phyloP scores from a whole-genome alignment of 805 yeast species.

The Maudiozyma saulgeensis region DNA sequence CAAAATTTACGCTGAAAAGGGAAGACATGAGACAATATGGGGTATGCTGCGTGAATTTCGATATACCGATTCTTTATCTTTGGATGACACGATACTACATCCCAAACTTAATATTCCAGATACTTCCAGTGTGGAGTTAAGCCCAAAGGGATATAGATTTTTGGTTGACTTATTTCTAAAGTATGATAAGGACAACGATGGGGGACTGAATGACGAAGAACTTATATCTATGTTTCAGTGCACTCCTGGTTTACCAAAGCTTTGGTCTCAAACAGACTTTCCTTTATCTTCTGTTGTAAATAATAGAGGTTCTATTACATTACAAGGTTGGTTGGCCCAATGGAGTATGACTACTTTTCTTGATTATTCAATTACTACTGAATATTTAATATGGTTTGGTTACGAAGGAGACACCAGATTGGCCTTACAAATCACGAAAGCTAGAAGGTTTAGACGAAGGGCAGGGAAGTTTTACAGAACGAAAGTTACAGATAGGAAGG shows the following conservation, averaged over 20 bases:
- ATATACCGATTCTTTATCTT: conserved; percentile 84
- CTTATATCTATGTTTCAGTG: conserved; percentile 63
- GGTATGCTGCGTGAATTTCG: conserved; percentile 81
- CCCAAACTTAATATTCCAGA: conserved; percentile 71
- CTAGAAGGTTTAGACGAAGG: conserved; percentile 59
- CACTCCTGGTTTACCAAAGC: conserved; percentile 84
- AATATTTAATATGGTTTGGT: conserved; percentile 84
- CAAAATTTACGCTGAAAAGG: conserved; percentile 77
- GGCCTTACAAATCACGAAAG: conserved; percentile 74
- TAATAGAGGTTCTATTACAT: conserved; percentile 78
- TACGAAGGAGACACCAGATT: conserved; percentile 47
- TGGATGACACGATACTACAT: conserved; percentile 67
- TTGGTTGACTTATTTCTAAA: conserved; percentile 80
- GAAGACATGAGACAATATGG: conserved; percentile 96
- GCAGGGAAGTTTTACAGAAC: conserved; percentile 61
- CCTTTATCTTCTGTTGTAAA: conserved; percentile 85
- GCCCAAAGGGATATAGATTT: conserved; percentile 87
- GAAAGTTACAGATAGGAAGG: conserved; percentile 71
- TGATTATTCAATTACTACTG: conserved; percentile 74
- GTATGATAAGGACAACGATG: conserved; percentile 93
- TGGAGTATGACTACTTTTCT: conserved; percentile 95
- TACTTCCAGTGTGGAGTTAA: conserved; percentile 75
- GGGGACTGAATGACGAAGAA: conserved; percentile 77
- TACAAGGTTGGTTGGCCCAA: conserved; percentile 98
- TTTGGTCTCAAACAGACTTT: conserved; percentile 79